These are phyloP conservation scores for Talaromyces sp. DNA, from an alignment of 2,329 filamentous ascomycete species.

Conservation along the genomic window DNA sequence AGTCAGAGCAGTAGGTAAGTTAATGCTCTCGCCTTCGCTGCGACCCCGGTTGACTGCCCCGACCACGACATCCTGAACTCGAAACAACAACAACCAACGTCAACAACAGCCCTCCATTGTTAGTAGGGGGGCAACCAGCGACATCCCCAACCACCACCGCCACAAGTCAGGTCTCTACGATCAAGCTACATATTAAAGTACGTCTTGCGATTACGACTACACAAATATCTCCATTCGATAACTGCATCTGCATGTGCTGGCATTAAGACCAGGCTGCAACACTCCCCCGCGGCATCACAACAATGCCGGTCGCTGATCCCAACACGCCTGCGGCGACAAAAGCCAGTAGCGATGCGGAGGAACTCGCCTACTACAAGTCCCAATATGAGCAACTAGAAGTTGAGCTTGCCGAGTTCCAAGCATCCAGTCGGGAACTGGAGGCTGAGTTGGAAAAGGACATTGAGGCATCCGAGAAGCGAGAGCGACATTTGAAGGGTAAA, in stretches of 20 bases:
- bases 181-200: neutral
- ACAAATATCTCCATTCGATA: neutral
- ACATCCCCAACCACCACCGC: neutral
- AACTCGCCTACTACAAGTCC: conserved; percentile 89
- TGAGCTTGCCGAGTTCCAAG: conserved; percentile 89
- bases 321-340: conserved; percentile 39
- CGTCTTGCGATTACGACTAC: neutral
- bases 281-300: conserved; percentile 24
- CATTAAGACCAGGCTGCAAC: conserved; percentile 6
- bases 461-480: conserved; percentile 89
- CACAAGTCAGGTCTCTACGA: neutral
- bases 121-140: neutral
- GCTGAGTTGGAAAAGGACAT: conserved; percentile 94
- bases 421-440: conserved; percentile 91
- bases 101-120: neutral
- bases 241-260: conserved; percentile 13
- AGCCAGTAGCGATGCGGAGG: conserved; percentile 55
- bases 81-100: conserved; percentile 12
- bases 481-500: conserved; percentile 81
- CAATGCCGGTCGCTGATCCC: conserved; percentile 41
- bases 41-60: conserved; percentile 19
- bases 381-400: conserved; percentile 92
- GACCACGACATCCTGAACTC: conserved; percentile 1
- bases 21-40: conserved; percentile 3
- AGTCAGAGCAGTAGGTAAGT: conserved; percentile 19